Conservation (phyloP, 306 rosid genomes). For the Hylodesmum podocarpum region DNA sequence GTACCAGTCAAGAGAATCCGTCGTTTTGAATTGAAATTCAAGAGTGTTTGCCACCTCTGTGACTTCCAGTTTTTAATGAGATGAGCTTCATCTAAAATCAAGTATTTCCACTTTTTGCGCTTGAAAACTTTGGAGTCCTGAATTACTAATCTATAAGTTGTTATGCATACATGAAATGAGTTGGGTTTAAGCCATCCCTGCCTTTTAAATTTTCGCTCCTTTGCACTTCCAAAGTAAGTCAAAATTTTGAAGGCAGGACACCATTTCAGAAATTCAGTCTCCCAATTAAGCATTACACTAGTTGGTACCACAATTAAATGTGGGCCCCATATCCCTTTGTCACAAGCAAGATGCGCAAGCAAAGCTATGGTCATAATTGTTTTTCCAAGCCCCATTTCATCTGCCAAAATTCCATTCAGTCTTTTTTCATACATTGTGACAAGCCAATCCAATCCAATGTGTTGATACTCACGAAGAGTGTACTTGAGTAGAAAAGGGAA, state of each 20-base stretch:
- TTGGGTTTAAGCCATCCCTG: slow-evolving; percentile 96
- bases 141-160: slow-evolving; percentile 93
- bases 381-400: slow-evolving; percentile 98
- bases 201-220: slow-evolving; percentile 87
- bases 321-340: slow-evolving; percentile 99
- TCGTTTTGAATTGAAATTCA: slow-evolving; percentile 95
- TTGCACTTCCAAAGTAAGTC: slow-evolving; percentile 95
- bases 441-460: slow-evolving; percentile 99
- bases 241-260: slow-evolving; percentile 97
- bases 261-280: slow-evolving; percentile 98
- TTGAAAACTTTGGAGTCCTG: slow-evolving; percentile 98
- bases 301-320: slow-evolving; percentile 99
- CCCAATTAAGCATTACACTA: slow-evolving; percentile 99
- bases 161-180: slow-evolving; percentile 96
- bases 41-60: slow-evolving; percentile 97
- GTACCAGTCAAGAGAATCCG: slow-evolving; percentile 95
- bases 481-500: slow-evolving; percentile 89
- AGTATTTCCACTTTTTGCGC: slow-evolving; percentile 99
- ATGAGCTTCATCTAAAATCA: slow-evolving; percentile 98
- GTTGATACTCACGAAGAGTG: slow-evolving; percentile 96
- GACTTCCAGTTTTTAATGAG: slow-evolving; percentile 99
- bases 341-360: slow-evolving; percentile 98
- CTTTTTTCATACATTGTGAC: slow-evolving; percentile 98
- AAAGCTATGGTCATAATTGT: slow-evolving; percentile 96
- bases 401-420: slow-evolving; percentile 95